Evolutionary conservation across 192 early-diverging fungal species (phyloP), one percentile per base, ranked within the genome.

Genomic region (Coemansia sp.): DNA sequence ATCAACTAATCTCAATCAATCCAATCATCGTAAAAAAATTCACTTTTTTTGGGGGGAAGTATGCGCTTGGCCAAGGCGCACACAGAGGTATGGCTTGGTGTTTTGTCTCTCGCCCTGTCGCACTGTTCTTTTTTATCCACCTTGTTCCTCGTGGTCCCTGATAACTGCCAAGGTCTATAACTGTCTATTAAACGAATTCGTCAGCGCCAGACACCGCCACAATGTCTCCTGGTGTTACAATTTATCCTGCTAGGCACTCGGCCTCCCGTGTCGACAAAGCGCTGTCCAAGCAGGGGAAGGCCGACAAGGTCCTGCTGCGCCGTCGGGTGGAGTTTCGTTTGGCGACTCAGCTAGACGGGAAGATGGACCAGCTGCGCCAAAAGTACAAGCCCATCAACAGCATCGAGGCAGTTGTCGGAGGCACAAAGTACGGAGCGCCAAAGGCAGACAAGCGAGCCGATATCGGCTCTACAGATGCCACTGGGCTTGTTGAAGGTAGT

Each of bases 381-480:
- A 87, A 86, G 70, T 90, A 88, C 63, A 76, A 76, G 65, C 85
- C 88, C 6, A 83, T 90, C 58, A 90, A 90, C 70, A 74, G 48
- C 31, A 31, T 48, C 60, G 50, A 28, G 21, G 51, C 58, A 20
- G 26, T 34, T 26, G 20, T 59, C 0, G 37, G 14, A 7, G 42
- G 33, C 34, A n/a, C 33, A 9, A 37, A 58, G 33, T 3, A 18
- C 18, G 50, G 6, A 14, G 57, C 51, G 45, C 62, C 10, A 28
- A 58, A 58, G 34, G 55, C 55, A 36, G 48, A 37, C 48, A 64
- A 58, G 48, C 31, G 45, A 35, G 63, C 60, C 2, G 40, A 40
- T 7, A 37, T 14, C 21, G 62, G 45, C 18, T 42, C 60, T 40
- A 73, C 63, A 3, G 65, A 67, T 28, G 65, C 71, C 10, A 36